These are phyloP conservation scores for Pythium sp. DNA, from an alignment of 352 stramenopile genomes.

Conservation along the genomic window DNA sequence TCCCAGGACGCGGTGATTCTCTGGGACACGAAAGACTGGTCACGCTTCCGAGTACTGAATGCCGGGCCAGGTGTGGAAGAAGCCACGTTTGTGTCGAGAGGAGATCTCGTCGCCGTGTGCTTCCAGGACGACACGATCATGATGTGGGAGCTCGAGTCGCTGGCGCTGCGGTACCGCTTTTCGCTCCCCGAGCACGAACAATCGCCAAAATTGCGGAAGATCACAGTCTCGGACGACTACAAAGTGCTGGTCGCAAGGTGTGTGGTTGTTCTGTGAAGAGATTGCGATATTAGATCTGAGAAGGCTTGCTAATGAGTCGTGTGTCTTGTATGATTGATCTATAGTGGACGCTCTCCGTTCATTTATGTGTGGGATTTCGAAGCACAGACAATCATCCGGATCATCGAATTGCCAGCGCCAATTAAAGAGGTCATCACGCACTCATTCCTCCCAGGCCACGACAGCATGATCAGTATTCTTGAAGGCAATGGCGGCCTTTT, in stretches of 20 bases:
- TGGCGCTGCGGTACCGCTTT: constrained; percentile 74
- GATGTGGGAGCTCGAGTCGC: constrained; percentile 82
- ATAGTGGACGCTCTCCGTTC: constrained; percentile 54
- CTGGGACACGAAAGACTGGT: constrained; percentile 86
- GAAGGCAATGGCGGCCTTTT: constrained; percentile 64
- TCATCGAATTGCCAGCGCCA: constrained; percentile 76
- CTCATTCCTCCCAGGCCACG: constrained; percentile 54
- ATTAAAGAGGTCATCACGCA: constrained; percentile 72
- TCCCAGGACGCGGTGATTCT: constrained; percentile 80
- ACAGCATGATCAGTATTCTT: constrained; percentile 63
- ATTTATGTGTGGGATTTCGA: constrained; percentile 86
- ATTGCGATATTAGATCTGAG: background rate
- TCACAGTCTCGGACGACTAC: constrained; percentile 73
- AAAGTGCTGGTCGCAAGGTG: constrained; percentile 79
- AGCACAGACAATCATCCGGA: constrained; percentile 79
- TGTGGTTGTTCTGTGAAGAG: background rate
- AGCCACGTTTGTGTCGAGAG: constrained; percentile 53
- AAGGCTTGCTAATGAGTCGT: background rate
- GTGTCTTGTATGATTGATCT: too few species aligned
- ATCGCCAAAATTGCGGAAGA: constrained; percentile 56
- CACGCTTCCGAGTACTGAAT: constrained; percentile 75
- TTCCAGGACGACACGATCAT: constrained; percentile 85
- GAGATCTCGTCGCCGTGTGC: constrained; percentile 72
- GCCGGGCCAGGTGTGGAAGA: constrained; percentile 64
- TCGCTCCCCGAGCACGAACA: constrained; percentile 59